Evolutionary conservation across 225 moss, liverwort and hornwort genomes (phyloP), one percentile per base, ranked within the genome.

Genomic region (Polytrichum commune): DNA sequence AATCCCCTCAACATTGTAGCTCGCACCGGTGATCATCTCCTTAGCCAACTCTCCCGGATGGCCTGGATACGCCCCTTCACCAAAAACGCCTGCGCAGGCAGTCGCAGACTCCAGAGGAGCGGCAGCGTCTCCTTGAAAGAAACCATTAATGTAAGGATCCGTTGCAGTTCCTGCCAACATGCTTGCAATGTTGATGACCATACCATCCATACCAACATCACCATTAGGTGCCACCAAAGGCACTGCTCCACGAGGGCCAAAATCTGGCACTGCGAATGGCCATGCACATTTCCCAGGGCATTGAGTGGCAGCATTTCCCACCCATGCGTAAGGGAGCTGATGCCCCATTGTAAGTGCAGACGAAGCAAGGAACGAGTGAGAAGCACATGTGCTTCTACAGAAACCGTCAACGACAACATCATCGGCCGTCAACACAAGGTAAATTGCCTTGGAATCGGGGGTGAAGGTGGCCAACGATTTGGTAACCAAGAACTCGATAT

Each of bases 261-360:
- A 90, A 27, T 69, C 62, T 0, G 93, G 77, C 13, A 81, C 68
- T 0, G 91, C 88, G 2, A 89, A 95, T 0, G 93, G 93, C 93
- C 93, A 93, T 2, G 93, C 87, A 70, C 93, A 93, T 64, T 79
- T 82, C 0, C 89, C 93, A 35, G 93, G 89, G 68, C 95, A 95
- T n/a, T 95, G 85, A 3, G 73, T 77, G 16, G 73, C 91, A 0
- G 95, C 80, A 24, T 95, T 81, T 0, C 93, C 95, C 1, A 95
- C 81, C 95, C 95, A 95, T 0, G 93, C 89, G 20, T 88, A 95
- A 3, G 92, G 87, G 1, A 95, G 85, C 76, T 93, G 91, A 10
- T 74, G 80, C 5, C 82, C 80, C 0, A 27, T 57, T 23, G 83
- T 73, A 5, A 63, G 29, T 0, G 78, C 64, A 18, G 72, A 79